A percentile compares a stretch with the other conserved stretches of the same genome.
Evolutionary conservation across 2,329 filamentous ascomycete species (phyloP).

Genomic region (Bipolaris sorokiniana): DNA sequence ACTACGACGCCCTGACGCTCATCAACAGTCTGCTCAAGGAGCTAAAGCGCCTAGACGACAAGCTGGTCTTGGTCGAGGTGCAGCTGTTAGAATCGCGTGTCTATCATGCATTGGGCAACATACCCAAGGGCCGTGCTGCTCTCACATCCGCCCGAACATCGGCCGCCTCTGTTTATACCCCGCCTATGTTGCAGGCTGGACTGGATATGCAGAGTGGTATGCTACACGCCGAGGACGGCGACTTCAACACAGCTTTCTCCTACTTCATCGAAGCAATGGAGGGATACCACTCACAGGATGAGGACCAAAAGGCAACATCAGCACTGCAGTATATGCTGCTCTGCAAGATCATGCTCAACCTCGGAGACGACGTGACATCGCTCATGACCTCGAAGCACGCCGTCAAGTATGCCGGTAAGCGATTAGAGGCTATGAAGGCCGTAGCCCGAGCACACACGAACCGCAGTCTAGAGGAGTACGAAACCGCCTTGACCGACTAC

Average conservation of each 20-base stretch:
- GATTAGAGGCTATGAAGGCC: constrained; percentile 98
- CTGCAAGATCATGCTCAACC: constrained; percentile 99
- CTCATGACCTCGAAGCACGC: constrained; percentile 97
- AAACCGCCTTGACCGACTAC: constrained; percentile 87
- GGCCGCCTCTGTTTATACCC: constrained; percentile 96
- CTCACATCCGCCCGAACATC: constrained; percentile 93
- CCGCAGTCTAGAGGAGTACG: constrained; percentile 95
- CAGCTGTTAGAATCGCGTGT: constrained; percentile 96
- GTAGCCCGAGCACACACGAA: constrained; percentile 95
- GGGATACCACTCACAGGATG: constrained; percentile 93
- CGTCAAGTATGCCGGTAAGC: constrained; percentile 92
- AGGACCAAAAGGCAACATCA: constrained; percentile 86
- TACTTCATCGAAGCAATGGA: constrained; percentile 99
- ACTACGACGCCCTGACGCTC: constrained; percentile 94
- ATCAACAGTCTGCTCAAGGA: constrained; percentile 97
- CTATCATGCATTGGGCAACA: constrained; percentile 96
- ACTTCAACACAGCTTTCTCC: constrained; percentile 98
- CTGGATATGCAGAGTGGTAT: constrained; percentile 99
- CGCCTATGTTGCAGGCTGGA: constrained; percentile 90
- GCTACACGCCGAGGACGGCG: constrained; percentile 97
- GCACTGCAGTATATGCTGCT: constrained; percentile 99
- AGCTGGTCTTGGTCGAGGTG: constrained; percentile 95
- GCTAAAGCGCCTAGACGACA: constrained; percentile 97
- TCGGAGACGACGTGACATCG: constrained; percentile 92
- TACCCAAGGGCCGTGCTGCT: constrained; percentile 92